Percentiles rank a stretch among this genome's conserved stretches.
These are phyloP conservation scores for Coniosporium apollinis DNA, from an alignment of 495 filamentous ascomycete genomes.

Conservation along the genomic window DNA sequence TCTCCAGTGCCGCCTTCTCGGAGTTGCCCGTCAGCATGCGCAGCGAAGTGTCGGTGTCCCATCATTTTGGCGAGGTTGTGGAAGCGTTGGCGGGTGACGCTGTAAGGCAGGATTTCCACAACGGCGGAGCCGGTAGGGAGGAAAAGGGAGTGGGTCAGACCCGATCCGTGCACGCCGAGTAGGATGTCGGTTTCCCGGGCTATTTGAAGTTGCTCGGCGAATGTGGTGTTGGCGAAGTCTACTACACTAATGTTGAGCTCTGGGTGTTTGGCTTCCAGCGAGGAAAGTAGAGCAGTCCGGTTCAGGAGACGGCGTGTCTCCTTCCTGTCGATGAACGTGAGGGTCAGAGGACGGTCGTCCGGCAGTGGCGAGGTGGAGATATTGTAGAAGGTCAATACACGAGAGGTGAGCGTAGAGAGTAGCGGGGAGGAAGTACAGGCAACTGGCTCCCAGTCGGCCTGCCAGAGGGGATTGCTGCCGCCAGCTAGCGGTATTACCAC, in stretches of 20 bases:
- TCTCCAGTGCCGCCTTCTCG: constrained; percentile 1
- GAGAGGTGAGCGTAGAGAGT: constrained; percentile 18
- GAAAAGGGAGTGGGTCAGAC: constrained; percentile 26
- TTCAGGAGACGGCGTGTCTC: constrained; percentile 17
- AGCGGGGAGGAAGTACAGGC: constrained; percentile 17
- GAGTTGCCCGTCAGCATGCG: constrained; percentile 1
- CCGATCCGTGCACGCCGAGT: constrained; percentile 26
- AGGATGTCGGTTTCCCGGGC: constrained; percentile 23
- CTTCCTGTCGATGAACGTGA: constrained; percentile 25
- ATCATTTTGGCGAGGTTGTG: constrained; percentile 20
- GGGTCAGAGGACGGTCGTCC: constrained; percentile 10
- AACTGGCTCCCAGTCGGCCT: constrained; percentile 18
- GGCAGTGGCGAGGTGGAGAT: constrained; percentile 4
- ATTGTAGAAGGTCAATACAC: constrained; percentile 16
- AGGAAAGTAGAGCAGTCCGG: constrained; percentile 14
- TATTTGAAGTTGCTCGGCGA: constrained; percentile 21
- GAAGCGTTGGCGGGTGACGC: constrained; percentile 22
- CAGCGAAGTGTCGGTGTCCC: constrained; percentile 20
- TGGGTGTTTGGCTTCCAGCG: constrained; percentile 15
- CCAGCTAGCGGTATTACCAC: constrained; percentile 26
- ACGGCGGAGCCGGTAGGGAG: constrained; percentile 17
- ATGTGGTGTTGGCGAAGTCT: constrained; percentile 23
- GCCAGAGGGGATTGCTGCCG: constrained; percentile 25
- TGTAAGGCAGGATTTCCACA: constrained; percentile 26
- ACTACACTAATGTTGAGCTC: constrained; percentile 19